Percentiles rank a stretch among this genome's conserved stretches.
phyloP scores from a whole-genome alignment of 306 rosid genomes.

The Purshia tridentata region DNA sequence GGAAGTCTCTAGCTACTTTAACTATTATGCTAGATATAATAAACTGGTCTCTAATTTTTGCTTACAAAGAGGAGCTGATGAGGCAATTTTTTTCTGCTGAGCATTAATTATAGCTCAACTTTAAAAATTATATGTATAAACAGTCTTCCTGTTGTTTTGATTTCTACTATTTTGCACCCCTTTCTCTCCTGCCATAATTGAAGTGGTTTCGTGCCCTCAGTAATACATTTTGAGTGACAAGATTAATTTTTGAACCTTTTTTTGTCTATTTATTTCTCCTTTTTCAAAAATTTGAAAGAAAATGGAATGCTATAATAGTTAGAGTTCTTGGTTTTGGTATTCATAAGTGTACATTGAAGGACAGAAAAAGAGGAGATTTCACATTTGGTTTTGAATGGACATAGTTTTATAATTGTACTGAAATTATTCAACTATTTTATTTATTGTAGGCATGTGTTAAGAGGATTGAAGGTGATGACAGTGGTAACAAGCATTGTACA shows the following conservation, averaged over 20 bases:
- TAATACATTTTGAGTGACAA: not conserved
- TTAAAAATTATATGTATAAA: not conserved
- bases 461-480: conserved; percentile 54
- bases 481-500: conserved; percentile 70
- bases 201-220: too few relatives aligned
- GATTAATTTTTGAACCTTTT: not conserved
- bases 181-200: not conserved
- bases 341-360: not conserved
- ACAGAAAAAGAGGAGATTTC: not conserved
- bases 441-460: conserved; percentile 59
- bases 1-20: not conserved
- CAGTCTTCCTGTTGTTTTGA: too few relatives aligned
- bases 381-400: not conserved
- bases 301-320: not conserved
- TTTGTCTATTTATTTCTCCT: not conserved
- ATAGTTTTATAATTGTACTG: not conserved
- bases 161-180: not conserved
- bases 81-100: not conserved
- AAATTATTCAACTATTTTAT: not conserved
- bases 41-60: not conserved
- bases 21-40: not conserved
- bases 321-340: not conserved
- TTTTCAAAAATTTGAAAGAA: not conserved
- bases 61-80: not conserved
- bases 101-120: not conserved